Base-by-base conservation (phyloP, 352 stramenopile genomes). In the Globisporangium camurandrum region DNA sequence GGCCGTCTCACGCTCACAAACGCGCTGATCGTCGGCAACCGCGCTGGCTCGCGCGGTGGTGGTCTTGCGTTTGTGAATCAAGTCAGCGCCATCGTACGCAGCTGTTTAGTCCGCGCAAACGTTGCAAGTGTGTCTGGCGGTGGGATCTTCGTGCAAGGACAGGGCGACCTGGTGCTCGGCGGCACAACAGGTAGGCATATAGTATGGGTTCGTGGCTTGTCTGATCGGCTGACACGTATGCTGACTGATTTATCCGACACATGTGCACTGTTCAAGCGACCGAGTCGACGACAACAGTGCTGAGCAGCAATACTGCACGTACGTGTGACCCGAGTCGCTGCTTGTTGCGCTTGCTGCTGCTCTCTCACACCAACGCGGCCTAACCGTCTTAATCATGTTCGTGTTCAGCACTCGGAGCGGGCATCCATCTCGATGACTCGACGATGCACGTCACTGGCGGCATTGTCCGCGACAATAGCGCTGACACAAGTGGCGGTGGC, bases 261-360 rank as follows among this genome's bases (percentile, higher is more conserved):
- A 23, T 20, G 9, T 42, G n/a, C n/a, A n/a, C n/a, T n/a, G n/a
- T n/a, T n/a, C n/a, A n/a, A n/a, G 17, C 30, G 19, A 27, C 19
- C 0, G 14, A n/a, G 12, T 12, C 30, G 14, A 44, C 17, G 11
- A 10, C 16, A 17, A 33, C 39, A 6, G 28, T 62, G 10, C 27
- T 51, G 20, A 51, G 20, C 17, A 44, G 23, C 23, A 76, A 76
- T 31, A 50, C 34, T 39, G 66, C 66, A 30, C 16, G 62, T 73
- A 61, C 23, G 62, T 55, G 24, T 34, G 30, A 34, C 30, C 14
- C 30, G 30, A 34, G 30, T 8, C 30, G 7, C 23, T 30, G 49
- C 20, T 17, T 23, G 20, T 23, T 30, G 24, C 12, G 3, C 14
- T 27, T 5, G 4, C 6, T 27, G 17, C 2, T 16, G 16, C 42